A percentile compares a stretch with the other conserved stretches of the same genome.
phyloP scores from a whole-genome alignment of 495 filamentous ascomycete genomes.

The Penicillium coffeae region DNA sequence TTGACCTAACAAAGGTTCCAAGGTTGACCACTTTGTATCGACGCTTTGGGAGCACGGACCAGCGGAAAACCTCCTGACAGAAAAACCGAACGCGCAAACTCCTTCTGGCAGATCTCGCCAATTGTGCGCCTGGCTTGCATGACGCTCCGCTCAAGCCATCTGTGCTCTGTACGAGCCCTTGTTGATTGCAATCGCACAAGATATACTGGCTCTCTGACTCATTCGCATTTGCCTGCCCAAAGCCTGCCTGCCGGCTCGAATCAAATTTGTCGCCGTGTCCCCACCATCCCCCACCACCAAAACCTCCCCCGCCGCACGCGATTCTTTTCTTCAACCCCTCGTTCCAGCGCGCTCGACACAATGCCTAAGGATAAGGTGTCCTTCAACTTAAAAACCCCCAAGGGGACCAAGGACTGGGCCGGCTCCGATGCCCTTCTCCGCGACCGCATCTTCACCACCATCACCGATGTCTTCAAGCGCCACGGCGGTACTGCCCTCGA shows the following conservation, averaged over 20 bases:
- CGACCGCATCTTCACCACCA: slow-evolving; percentile 78
- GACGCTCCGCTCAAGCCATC: slow-evolving; percentile 22
- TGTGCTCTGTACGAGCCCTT: slow-evolving; percentile 29
- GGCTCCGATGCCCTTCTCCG: slow-evolving; percentile 27
- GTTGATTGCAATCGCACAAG: slow-evolving; percentile 5
- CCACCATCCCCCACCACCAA: slow-evolving; percentile 40
- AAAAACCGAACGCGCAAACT: slow-evolving; percentile 14
- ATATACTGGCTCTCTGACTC: slow-evolving; percentile 13
- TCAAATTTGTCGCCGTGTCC: slow-evolving; percentile 31
- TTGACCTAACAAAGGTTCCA: no score
- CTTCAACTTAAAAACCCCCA: slow-evolving; percentile 48
- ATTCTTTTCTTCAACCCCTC: slow-evolving; percentile 25
- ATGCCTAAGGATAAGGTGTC: slow-evolving; percentile 35
- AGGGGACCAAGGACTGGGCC: slow-evolving; percentile 47
- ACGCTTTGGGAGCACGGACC: slow-evolving; percentile 4
- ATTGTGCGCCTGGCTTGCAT: slow-evolving; percentile 20
- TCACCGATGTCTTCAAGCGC: slow-evolving; percentile 82
- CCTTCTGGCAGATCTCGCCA: slow-evolving; percentile 13
- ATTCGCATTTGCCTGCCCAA: slow-evolving; percentile 15
- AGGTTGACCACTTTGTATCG: no score
- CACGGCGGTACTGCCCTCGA: slow-evolving; percentile 84
- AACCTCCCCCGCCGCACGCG: slow-evolving; percentile 27
- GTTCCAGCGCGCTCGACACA: slow-evolving; percentile 16
- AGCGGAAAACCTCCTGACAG: slow-evolving; percentile 14
- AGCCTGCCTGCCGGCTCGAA: slow-evolving; percentile 21